phyloP scores from a whole-genome alignment of 345 rosid species.

The Boechera retrofracta region DNA sequence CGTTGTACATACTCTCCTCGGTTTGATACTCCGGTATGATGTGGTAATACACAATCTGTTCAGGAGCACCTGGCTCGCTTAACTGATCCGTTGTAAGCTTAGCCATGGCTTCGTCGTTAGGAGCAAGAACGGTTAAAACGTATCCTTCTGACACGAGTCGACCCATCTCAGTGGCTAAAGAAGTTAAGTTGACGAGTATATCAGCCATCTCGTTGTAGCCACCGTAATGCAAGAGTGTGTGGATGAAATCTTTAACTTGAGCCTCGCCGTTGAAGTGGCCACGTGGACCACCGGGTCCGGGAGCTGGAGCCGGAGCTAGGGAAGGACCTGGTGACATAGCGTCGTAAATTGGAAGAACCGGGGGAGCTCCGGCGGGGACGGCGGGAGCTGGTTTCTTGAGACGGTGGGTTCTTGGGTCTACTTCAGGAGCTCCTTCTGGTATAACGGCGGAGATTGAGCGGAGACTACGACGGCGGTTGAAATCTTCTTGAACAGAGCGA shows the following conservation, averaged over 20 bases:
- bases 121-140: conserved; percentile 87
- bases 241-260: conserved; percentile 92
- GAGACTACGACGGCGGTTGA: conserved; percentile 67
- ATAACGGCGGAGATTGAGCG: conserved; percentile 69
- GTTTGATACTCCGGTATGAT: conserved; percentile 96
- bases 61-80: conserved; percentile 97
- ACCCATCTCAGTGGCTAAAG: conserved; percentile 95
- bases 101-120: conserved; percentile 98
- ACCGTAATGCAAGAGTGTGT: conserved; percentile 85
- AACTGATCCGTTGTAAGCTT: conserved; percentile 87
- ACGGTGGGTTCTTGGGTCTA: conserved; percentile 72
- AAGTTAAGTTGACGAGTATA: conserved; percentile 85
- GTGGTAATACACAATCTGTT: conserved; percentile 87
- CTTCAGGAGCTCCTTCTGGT: conserved; percentile 79
- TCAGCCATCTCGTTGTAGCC: conserved; percentile 99
- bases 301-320: conserved; percentile 94
- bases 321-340: conserved; percentile 98
- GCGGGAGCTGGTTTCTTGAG: conserved; percentile 64
- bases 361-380: conserved; percentile 70
- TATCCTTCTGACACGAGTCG: conserved; percentile 90
- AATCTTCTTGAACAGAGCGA: conserved; percentile 72
- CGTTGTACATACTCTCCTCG: conserved; percentile 97
- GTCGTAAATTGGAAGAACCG: conserved; percentile 75
- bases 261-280: conserved; percentile 86
- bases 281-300: conserved; percentile 90